Conservation (phyloP, 805 yeast genomes). For the Ogataea wickerhamii region DNA sequence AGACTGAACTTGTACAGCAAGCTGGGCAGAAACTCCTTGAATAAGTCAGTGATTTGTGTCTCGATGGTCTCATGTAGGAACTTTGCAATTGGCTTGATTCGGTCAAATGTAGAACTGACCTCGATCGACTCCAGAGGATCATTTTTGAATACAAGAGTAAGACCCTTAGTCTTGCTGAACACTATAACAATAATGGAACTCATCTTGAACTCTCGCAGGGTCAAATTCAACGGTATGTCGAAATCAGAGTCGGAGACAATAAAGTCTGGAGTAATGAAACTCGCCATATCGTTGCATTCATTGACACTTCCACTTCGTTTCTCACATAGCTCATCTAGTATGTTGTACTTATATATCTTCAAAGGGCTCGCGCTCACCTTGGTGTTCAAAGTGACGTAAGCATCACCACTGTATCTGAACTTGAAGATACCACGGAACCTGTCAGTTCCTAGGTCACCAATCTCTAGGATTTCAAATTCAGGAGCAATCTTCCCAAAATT, state of each 20-base stretch:
- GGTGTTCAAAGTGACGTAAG: constrained; percentile 69
- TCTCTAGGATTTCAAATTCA: constrained; percentile 70
- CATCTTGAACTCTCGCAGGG: constrained; percentile 65
- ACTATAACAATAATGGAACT: constrained; percentile 84
- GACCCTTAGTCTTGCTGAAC: constrained; percentile 74
- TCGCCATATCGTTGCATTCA: constrained; percentile 33
- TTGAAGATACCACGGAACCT: constrained; percentile 80
- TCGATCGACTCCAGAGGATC: constrained; percentile 83
- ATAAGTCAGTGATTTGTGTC: constrained; percentile 70
- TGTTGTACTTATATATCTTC: constrained; percentile 50
- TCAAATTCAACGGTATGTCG: constrained; percentile 74
- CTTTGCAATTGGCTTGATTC: constrained; percentile 77
- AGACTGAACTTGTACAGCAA: constrained; percentile 72
- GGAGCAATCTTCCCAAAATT: constrained; percentile 76
- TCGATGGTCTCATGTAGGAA: constrained; percentile 82
- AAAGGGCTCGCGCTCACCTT: constrained; percentile 83
- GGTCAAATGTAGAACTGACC: constrained; percentile 84
- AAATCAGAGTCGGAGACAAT: constrained; percentile 63
- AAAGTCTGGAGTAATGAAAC: constrained; percentile 65
- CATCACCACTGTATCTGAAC: constrained; percentile 71
- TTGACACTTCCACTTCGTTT: constrained; percentile 27
- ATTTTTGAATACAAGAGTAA: constrained; percentile 82
- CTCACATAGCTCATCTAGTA: constrained; percentile 26
- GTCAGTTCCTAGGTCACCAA: constrained; percentile 76
- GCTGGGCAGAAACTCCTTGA: constrained; percentile 80